Evolutionary conservation across 495 filamentous ascomycete species (phyloP).

Genomic region (Penicillium maclennaniae): DNA sequence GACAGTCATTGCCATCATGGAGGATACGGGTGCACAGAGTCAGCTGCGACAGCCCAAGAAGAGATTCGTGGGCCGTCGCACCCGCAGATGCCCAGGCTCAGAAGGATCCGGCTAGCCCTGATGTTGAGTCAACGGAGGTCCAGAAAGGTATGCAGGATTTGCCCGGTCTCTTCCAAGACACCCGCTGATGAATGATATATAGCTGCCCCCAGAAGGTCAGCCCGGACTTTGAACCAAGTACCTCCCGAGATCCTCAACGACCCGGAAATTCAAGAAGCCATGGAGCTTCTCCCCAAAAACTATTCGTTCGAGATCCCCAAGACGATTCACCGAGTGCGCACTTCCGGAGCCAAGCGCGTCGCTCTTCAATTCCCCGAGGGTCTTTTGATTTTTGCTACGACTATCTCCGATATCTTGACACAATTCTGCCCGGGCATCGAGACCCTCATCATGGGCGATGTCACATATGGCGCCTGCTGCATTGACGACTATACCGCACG

Average conservation of each 20-base stretch:
- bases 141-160: slow-evolving; percentile 33
- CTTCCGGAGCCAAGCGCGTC: slow-evolving; percentile 68
- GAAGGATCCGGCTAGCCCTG: slow-evolving; percentile 40
- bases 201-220: slow-evolving; percentile 60
- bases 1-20: slow-evolving; percentile 10
- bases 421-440: slow-evolving; percentile 88
- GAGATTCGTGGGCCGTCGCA: slow-evolving; percentile 72
- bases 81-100: slow-evolving; percentile 53
- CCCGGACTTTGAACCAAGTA: slow-evolving; percentile 82
- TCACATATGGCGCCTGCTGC: slow-evolving; percentile 98
- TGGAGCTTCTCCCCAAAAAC: slow-evolving; percentile 81
- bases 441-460: slow-evolving; percentile 97
- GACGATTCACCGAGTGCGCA: slow-evolving; percentile 90
- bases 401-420: slow-evolving; percentile 94
- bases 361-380: slow-evolving; percentile 97
- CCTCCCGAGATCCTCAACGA: slow-evolving; percentile 83
- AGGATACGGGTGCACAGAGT: slow-evolving; percentile 6
- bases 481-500: slow-evolving; percentile 98
- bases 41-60: slow-evolving; percentile 59
- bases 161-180: not conserved
- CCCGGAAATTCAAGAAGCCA: slow-evolving; percentile 82
- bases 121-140: slow-evolving; percentile 59
- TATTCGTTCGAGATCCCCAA: slow-evolving; percentile 99
- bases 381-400: slow-evolving; percentile 91
- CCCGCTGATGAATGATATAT: not conserved